A percentile compares a stretch with the other conserved stretches of the same genome.
phyloP scores from a whole-genome alignment of 2,329 filamentous ascomycete genomes.

The Colletotrichum incanum region DNA sequence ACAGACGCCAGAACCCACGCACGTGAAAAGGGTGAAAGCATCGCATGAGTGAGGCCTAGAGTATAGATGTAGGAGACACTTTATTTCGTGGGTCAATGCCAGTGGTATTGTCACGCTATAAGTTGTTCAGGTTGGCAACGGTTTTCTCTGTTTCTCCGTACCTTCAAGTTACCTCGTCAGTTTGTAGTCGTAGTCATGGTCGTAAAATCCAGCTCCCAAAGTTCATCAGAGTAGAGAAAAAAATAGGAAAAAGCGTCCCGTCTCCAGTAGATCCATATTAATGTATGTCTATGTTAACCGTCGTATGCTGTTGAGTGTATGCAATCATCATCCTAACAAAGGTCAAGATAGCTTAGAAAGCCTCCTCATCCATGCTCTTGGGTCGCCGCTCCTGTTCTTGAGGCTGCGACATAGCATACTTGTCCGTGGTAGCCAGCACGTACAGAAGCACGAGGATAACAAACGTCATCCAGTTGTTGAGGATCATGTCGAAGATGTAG shows the following conservation, averaged over 20 bases:
- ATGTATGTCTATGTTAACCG: too few relatives aligned
- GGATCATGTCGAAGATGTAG: conserved; percentile 46
- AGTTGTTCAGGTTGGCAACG: too few relatives aligned
- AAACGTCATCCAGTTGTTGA: conserved; percentile 48
- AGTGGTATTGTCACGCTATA: background rate
- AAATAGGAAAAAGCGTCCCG: background rate
- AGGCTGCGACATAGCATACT: conserved; percentile 49
- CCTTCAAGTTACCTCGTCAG: too few relatives aligned
- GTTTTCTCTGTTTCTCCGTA: background rate
- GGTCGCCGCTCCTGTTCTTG: conserved; percentile 33
- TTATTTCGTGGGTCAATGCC: too few relatives aligned
- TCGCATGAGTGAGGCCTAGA: background rate
- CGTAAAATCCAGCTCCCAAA: background rate
- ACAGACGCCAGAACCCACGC: background rate
- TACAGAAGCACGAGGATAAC: conserved; percentile 47
- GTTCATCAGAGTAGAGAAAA: background rate
- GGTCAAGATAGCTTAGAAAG: conserved; percentile 8
- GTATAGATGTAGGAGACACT: background rate
- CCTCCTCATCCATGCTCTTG: conserved; percentile 32
- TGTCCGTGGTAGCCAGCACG: conserved; percentile 47
- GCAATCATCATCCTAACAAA: background rate
- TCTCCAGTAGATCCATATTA: too few relatives aligned
- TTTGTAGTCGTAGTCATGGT: background rate
- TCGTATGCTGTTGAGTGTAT: too few relatives aligned
- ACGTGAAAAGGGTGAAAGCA: background rate